Evolutionary conservation across 2,329 filamentous ascomycete species (phyloP).

Genomic region (Fusarium sp.): DNA sequence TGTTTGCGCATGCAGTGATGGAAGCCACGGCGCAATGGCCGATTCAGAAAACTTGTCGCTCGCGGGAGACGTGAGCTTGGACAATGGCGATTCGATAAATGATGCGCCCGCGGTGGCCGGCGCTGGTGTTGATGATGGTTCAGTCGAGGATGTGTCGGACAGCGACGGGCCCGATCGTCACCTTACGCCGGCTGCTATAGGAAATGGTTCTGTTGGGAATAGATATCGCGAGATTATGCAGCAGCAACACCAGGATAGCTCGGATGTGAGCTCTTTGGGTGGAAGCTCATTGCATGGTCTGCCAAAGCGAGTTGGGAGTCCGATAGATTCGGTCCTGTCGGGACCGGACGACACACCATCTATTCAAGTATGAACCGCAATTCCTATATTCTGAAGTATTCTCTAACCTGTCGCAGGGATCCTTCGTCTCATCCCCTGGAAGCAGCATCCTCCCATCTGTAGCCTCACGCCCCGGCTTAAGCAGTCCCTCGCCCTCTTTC

Average conservation of each 20-base stretch:
- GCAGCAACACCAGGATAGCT: conserved; percentile 59
- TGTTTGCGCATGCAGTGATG: conserved; percentile 53
- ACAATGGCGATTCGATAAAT: conserved; percentile 57
- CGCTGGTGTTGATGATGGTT: conserved; percentile 39
- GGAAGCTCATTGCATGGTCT: conserved; percentile 61
- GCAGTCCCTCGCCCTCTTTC: conserved; percentile 83
- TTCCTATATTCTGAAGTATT: background rate
- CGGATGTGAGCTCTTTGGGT: conserved; percentile 66
- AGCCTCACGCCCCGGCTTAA: conserved; percentile 73
- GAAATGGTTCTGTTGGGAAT: conserved; percentile 51
- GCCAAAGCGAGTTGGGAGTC: conserved; percentile 72
- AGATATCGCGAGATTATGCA: conserved; percentile 61
- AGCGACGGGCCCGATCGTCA: conserved; percentile 33
- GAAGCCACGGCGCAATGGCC: conserved; percentile 61
- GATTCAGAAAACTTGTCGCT: conserved; percentile 62
- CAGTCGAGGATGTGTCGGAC: conserved; percentile 25
- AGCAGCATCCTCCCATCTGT: conserved; percentile 80
- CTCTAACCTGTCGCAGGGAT: conserved; percentile 64
- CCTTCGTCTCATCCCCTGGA: conserved; percentile 73
- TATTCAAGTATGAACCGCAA: conserved; percentile 71
- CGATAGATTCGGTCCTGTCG: conserved; percentile 75
- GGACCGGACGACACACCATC: conserved; percentile 88
- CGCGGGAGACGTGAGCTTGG: conserved; percentile 55
- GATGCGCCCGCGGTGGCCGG: conserved; percentile 37
- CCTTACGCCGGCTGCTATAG: conserved; percentile 37